A percentile compares a stretch with the other conserved stretches of the same genome.
Conservation (phyloP, 495 filamentous ascomycete species). For the Emericellopsis terricola region DNA sequence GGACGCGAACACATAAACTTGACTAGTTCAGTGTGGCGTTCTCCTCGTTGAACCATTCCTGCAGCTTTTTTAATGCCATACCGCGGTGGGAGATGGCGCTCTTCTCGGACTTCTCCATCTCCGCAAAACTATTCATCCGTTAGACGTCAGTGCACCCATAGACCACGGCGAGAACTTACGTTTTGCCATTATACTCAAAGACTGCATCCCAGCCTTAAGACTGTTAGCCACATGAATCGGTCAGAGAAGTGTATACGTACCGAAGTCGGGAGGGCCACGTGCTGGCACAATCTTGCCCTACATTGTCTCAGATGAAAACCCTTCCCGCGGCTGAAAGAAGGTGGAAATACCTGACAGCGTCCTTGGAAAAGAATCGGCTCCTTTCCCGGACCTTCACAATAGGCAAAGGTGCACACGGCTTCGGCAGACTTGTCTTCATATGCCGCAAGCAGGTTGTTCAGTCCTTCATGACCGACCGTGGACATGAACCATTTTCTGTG, state of each 20-base stretch:
- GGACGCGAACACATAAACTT: too few relatives aligned
- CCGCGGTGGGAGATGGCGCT: constrained; percentile 83
- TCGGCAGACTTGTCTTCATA: constrained; percentile 81
- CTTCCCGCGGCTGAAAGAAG: background rate
- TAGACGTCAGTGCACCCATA: background rate
- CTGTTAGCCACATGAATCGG: too few relatives aligned
- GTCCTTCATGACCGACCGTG: constrained; percentile 57
- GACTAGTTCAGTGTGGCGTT: too few relatives aligned
- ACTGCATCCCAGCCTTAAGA: constrained; percentile 97
- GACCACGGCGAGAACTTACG: constrained; percentile 29
- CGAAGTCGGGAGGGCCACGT: constrained; percentile 60
- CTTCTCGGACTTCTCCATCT: constrained; percentile 89
- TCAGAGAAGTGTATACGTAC: too few relatives aligned
- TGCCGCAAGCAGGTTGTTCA: constrained; percentile 81
- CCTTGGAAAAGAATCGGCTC: constrained; percentile 88
- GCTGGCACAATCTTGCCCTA: constrained; percentile 63
- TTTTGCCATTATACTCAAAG: constrained; percentile 87
- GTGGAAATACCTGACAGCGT: constrained; percentile 20
- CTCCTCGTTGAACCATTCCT: constrained; percentile 56
- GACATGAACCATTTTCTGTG: constrained; percentile 83
- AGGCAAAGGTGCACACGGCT: constrained; percentile 93
- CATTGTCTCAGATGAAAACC: constrained; percentile 8
- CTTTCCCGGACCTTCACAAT: constrained; percentile 66
- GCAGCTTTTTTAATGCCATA: constrained; percentile 70
- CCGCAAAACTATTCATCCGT: constrained; percentile 43